Evolutionary conservation across 2,329 filamentous ascomycete genomes (phyloP).

Genomic region (Metarhizium humberi): DNA sequence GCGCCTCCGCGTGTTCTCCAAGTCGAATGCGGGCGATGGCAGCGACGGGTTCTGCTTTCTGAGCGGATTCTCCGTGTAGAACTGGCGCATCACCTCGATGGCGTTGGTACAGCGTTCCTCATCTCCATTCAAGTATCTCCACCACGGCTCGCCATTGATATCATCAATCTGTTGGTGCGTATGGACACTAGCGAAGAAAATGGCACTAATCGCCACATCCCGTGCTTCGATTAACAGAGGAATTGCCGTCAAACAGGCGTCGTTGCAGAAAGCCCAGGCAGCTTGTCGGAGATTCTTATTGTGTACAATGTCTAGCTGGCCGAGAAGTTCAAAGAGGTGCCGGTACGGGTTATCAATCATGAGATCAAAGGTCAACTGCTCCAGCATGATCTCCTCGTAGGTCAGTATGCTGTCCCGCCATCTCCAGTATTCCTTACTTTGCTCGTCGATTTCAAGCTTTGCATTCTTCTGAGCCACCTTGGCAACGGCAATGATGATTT

Average conservation of each 20-base stretch:
- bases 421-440: conserved; percentile 96
- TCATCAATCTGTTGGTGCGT: conserved; percentile 69
- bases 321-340: conserved; percentile 71
- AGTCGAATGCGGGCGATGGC: conserved; percentile 44
- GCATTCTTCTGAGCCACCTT: conserved; percentile 93
- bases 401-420: conserved; percentile 92
- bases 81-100: conserved; percentile 65
- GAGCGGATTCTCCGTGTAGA: conserved; percentile 56
- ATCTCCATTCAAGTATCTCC: conserved; percentile 66
- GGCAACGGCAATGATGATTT: conserved; percentile 86
- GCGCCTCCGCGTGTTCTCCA: conserved; percentile 46
- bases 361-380: conserved; percentile 87
- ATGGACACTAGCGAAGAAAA: conserved; percentile 79
- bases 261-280: conserved; percentile 90
- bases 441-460: conserved; percentile 84
- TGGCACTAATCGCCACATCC: conserved; percentile 73
- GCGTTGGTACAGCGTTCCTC: conserved; percentile 62
- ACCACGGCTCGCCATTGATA: conserved; percentile 72
- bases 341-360: conserved; percentile 84
- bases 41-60: conserved; percentile 45
- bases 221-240: conserved; percentile 72
- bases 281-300: conserved; percentile 77
- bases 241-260: conserved; percentile 74
- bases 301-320: conserved; percentile 62
- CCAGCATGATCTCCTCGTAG: conserved; percentile 87